Percentiles rank a stretch among this genome's conserved stretches.
Conservation (phyloP, 78 protist species). For the Speleostelium caveatum region DNA sequence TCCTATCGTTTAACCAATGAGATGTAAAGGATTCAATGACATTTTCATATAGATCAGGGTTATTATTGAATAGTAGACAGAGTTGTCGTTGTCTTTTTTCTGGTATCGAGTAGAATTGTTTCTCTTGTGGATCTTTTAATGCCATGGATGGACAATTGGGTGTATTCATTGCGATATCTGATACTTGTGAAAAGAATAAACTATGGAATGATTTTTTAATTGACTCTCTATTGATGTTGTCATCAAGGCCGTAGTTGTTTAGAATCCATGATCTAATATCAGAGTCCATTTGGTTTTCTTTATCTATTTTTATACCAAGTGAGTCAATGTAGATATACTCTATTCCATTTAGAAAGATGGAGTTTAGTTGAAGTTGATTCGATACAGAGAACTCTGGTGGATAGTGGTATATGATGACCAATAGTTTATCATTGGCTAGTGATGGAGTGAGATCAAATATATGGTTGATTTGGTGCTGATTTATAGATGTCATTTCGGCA, state of each 20-base stretch:
- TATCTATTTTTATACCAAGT: conserved; percentile 43
- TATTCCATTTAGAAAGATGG: conserved; percentile 48
- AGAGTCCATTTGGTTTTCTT: neutral
- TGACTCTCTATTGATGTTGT: no score
- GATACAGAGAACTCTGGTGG: conserved; percentile 54
- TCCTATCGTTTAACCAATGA: conserved; percentile 6
- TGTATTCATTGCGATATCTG: neutral
- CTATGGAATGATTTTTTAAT: neutral
- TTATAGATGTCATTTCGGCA: conserved; percentile 33
- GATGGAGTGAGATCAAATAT: neutral
- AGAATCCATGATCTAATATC: conserved; percentile 10
- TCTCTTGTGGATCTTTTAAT: neutral
- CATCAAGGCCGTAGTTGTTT: neutral
- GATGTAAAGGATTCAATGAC: neutral
- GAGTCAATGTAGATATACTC: conserved; percentile 60
- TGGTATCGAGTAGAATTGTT: neutral
- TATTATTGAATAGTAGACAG: neutral
- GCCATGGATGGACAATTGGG: neutral
- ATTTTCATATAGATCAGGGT: neutral
- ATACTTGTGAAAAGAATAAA: conserved; percentile 21
- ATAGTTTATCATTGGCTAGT: neutral
- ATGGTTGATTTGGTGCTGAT: conserved; percentile 53
- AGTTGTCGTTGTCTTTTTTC: neutral
- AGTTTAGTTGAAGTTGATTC: conserved; percentile 31
- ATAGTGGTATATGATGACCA: conserved; percentile 40